Percentiles rank a stretch among this genome's conserved stretches.
Conservation (phyloP, 2,329 filamentous ascomycete genomes). For the Zasmidium citrigriseum region DNA sequence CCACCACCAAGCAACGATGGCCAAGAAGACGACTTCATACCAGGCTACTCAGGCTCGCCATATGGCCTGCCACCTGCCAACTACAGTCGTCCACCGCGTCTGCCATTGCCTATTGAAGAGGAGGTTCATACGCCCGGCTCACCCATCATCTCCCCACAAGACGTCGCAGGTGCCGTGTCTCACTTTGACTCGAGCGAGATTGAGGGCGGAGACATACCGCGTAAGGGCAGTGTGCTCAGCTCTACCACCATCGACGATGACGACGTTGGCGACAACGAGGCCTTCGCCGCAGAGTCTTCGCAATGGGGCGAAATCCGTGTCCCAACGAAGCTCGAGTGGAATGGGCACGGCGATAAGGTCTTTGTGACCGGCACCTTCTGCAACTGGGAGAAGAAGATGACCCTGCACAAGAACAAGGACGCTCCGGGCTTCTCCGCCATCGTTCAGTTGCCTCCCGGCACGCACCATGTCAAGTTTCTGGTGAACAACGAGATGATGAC, state of each 20-base stretch:
- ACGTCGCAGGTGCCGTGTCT: conserved; percentile 55
- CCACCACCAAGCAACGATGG: conserved; percentile 27
- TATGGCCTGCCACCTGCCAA: conserved; percentile 43
- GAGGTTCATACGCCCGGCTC: conserved; percentile 87
- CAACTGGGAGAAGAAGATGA: conserved; percentile 93
- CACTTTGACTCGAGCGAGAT: conserved; percentile 43
- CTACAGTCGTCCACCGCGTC: conserved; percentile 73
- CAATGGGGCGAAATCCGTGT: conserved; percentile 76
- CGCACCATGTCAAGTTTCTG: conserved; percentile 94
- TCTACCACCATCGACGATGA: conserved; percentile 68
- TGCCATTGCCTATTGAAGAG: conserved; percentile 92
- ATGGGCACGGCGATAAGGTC: conserved; percentile 74
- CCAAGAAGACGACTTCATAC: conserved; percentile 23
- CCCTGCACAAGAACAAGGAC: conserved; percentile 68
- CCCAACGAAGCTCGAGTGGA: conserved; percentile 84
- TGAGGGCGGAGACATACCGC: conserved; percentile 53
- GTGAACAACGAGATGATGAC: conserved; percentile 93
- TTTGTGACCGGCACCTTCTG: conserved; percentile 98
- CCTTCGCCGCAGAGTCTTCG: conserved; percentile 59
- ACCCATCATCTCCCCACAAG: conserved; percentile 76
- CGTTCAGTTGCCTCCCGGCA: conserved; percentile 85
- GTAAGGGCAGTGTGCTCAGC: conserved; percentile 57
- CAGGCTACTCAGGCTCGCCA: conserved; percentile 28
- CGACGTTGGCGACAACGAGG: conserved; percentile 66
- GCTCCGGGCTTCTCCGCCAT: conserved; percentile 66